Base-by-base conservation (phyloP, 2,329 filamentous ascomycete genomes). In the Epichloe brachyelytri region DNA sequence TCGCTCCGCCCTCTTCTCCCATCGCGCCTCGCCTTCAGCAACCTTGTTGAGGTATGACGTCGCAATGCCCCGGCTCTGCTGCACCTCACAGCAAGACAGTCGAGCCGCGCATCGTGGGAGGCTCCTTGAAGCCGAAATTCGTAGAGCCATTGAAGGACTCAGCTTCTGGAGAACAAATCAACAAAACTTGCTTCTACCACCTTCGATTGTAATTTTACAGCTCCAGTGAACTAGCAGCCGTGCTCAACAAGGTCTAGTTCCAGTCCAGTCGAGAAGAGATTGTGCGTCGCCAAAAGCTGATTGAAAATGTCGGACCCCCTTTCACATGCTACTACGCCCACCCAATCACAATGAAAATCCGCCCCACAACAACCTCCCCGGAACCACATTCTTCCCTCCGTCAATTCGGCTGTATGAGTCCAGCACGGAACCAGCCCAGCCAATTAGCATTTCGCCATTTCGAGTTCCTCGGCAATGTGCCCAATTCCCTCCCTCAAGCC, bases 401-500 rank as follows among this genome's bases (percentile, higher is more conserved):
- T 45, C 44, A 34, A 54, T 51, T 58, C 59, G 60, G 57, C 52
- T 56, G 55, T 57, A 59, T 59, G 60, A 55, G 55, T 58, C 56
- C 37, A 22, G 51, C 50, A 54, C 58, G 62, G 60, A 57, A 61
- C 48, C 49, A 36, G 36, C 11, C 39, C 55, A 61, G 53, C 74
- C 74, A 77, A 77, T 76, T 65, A 71, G 51, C 58, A 53, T 57
- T 54, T 57, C 61, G 57, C 59, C 64, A 72, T 69, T 75, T 72
- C 64, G 56, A 66, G 64, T 69, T 70, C 71, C 74, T 77, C 74
- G 74, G 74, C 71, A 76, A 75, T 74, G 51, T 53, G 50, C 57
- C 55, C 57, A 54, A 55, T 57, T 57, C 57, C 51, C 5, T 22
- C 22, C n/a, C n/a, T n/a, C 30, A 46, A 48, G 26, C 36, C 39